A percentile compares a stretch with the other conserved stretches of the same genome.
Evolutionary conservation across 2,329 filamentous ascomycete genomes (phyloP).

Genomic region (Juglanconis sp.): DNA sequence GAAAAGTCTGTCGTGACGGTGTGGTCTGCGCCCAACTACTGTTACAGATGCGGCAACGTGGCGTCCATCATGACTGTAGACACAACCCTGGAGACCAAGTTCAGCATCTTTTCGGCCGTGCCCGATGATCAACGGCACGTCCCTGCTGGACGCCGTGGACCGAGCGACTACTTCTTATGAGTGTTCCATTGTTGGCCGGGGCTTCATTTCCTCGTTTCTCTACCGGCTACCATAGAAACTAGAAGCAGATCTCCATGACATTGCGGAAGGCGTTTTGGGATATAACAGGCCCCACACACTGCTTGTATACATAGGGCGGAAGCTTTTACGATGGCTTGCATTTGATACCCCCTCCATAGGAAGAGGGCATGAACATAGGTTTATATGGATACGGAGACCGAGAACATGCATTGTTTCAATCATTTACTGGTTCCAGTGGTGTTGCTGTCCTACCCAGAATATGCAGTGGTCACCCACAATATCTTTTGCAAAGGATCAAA

Average conservation of each 20-base stretch:
- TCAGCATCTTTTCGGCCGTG: conserved; percentile 90
- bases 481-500: no score
- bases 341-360: conserved; percentile 19
- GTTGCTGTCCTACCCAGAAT: no score
- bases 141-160: conserved; percentile 65
- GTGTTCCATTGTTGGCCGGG: conserved; percentile 9
- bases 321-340: conserved; percentile 15
- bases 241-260: conserved; percentile 15
- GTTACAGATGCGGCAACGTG: conserved; percentile 92
- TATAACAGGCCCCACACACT: conserved; percentile 9
- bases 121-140: conserved; percentile 80
- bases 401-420: neutral
- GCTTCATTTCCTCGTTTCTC: neutral
- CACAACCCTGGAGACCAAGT: conserved; percentile 81
- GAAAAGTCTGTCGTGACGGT: conserved; percentile 96
- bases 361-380: conserved; percentile 17
- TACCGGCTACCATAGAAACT: conserved; percentile 15
- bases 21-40: conserved; percentile 96
- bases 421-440: neutral
- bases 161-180: conserved; percentile 69
- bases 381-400: conserved; percentile 9
- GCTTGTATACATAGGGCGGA: conserved; percentile 17
- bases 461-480: no score
- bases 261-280: conserved; percentile 19
- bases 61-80: conserved; percentile 94